Percentiles rank a stretch among this genome's conserved stretches.
Evolutionary conservation across 495 filamentous ascomycete genomes (phyloP).

Genomic region (Penicillium antarcticum): DNA sequence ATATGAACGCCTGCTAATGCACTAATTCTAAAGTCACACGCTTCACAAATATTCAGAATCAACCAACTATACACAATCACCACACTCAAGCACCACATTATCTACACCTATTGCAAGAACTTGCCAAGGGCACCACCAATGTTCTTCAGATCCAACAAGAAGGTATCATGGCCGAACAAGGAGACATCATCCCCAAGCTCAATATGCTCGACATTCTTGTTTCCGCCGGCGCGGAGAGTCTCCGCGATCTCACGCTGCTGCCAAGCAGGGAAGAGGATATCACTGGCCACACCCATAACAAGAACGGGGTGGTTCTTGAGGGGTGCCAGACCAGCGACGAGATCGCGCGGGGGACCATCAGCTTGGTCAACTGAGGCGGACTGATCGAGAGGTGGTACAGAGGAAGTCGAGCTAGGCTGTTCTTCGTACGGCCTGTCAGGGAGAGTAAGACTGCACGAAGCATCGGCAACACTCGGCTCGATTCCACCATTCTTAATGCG

Average conservation of each 20-base stretch:
- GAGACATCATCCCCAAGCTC: conserved; percentile 91
- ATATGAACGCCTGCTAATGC: conserved; percentile 9
- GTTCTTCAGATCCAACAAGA: conserved; percentile 86
- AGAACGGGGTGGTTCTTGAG: conserved; percentile 74
- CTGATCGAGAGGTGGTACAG: conserved; percentile 22
- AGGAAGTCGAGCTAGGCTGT: conserved; percentile 47
- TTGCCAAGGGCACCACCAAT: conserved; percentile 78
- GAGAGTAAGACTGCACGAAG: conserved; percentile 76
- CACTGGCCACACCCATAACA: conserved; percentile 91
- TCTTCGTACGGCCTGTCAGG: conserved; percentile 86
- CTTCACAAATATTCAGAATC: background rate
- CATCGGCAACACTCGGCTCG: conserved; percentile 25
- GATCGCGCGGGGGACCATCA: conserved; percentile 62
- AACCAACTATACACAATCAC: background rate
- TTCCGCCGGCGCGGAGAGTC: conserved; percentile 72
- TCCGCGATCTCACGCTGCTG: conserved; percentile 94
- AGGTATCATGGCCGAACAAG: conserved; percentile 95
- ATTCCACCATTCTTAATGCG: conserved; percentile 43
- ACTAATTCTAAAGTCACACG: conserved; percentile 1
- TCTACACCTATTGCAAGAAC: conserved; percentile 55
- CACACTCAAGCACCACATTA: background rate
- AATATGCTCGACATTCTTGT: conserved; percentile 74
- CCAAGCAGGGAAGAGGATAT: conserved; percentile 97
- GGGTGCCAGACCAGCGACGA: conserved; percentile 69
- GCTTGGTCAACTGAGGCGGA: conserved; percentile 11